Conservation (phyloP, 768 basidiomycete genomes). For the Tricholoma bakamatsutake region DNA sequence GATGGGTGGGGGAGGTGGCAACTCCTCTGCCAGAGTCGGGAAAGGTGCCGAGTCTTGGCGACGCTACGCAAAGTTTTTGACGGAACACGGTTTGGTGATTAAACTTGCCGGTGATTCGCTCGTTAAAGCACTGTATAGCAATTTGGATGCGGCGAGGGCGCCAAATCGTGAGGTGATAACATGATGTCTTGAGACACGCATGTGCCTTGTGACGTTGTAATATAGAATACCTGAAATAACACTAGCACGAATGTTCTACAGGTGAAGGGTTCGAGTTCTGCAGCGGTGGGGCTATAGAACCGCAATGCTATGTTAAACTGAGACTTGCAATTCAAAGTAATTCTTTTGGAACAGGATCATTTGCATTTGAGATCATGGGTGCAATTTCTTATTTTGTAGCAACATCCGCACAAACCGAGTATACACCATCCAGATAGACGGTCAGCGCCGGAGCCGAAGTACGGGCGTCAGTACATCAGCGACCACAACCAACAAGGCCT, state of each 20-base stretch:
- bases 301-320: no score
- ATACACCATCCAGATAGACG: no score
- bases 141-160: conserved; percentile 19
- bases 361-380: no score
- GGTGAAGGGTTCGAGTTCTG: no score
- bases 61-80: conserved; percentile 53
- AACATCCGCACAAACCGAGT: no score
- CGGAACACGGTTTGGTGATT: conserved; percentile 46
- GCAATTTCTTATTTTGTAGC: no score
- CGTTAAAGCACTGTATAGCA: conserved; percentile 36
- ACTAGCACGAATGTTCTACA: no score
- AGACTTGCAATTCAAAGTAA: no score
- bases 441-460: neutral
- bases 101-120: conserved; percentile 38
- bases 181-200: neutral
- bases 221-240: no score
- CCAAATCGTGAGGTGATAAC: neutral
- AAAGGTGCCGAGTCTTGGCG: conserved; percentile 53
- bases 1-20: conserved; percentile 19
- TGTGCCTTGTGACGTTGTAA: neutral
- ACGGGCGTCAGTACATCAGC: no score
- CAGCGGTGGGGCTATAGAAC: no score
- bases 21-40: conserved; percentile 18
- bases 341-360: no score
- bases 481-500: neutral